These are phyloP conservation scores for Escovopsis sp. DNA, from an alignment of 2,329 filamentous ascomycete species.

Conservation along the genomic window DNA sequence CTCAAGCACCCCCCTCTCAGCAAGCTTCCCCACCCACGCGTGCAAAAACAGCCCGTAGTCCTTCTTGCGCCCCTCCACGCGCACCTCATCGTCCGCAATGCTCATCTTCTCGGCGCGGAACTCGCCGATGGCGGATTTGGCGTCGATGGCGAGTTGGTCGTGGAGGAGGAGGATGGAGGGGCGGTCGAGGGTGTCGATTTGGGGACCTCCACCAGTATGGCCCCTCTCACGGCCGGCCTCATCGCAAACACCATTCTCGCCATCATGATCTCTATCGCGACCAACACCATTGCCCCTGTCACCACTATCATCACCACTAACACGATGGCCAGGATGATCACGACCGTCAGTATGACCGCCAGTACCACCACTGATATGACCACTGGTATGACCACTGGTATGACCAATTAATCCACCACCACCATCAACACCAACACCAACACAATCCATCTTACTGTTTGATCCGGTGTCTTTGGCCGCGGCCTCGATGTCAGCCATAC, in stretches of 20 bases:
- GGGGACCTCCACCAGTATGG: slow-evolving; percentile 2
- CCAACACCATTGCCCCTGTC: no score
- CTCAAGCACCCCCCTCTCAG: slow-evolving; percentile 46
- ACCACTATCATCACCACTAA: no score
- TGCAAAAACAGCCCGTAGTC: slow-evolving; percentile 59
- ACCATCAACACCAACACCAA: no score
- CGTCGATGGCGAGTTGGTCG: slow-evolving; percentile 23
- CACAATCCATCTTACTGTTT: no score
- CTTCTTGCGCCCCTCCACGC: slow-evolving; percentile 39
- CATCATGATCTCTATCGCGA: no score
- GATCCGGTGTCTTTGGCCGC: slow-evolving; percentile 9
- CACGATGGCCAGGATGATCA: no score
- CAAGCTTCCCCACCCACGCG: slow-evolving; percentile 52
- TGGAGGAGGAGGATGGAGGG: slow-evolving; percentile 13
- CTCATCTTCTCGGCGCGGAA: slow-evolving; percentile 32
- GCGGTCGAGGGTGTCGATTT: slow-evolving; percentile 13
- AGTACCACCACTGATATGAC: no score
- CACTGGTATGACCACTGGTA: no score
- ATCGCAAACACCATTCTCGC: no score
- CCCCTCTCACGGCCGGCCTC: no score
- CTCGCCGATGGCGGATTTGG: slow-evolving; percentile 25
- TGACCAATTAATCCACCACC: no score
- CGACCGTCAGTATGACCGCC: no score
- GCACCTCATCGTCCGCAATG: slow-evolving; percentile 32
- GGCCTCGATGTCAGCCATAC: slow-evolving; percentile 10